Conservation (phyloP, 352 stramenopile genomes). For the Phytophthora chlamydospora region DNA sequence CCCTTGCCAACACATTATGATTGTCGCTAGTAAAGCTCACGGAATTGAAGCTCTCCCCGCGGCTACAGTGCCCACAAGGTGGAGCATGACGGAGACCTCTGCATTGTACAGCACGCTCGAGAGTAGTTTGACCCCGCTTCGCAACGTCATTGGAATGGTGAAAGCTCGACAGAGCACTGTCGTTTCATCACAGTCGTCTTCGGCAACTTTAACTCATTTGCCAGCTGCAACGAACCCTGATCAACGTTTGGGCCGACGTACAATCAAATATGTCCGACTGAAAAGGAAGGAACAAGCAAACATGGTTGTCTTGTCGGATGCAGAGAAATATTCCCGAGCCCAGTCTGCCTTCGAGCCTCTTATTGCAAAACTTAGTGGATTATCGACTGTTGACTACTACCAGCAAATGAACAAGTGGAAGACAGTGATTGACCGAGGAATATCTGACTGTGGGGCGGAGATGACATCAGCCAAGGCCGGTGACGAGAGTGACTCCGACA, state of each 20-base stretch:
- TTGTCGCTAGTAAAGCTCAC: too few relatives aligned
- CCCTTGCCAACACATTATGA: constrained; percentile 1
- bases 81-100: too few relatives aligned
- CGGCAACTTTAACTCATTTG: too few relatives aligned
- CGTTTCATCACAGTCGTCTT: too few relatives aligned
- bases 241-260: not conserved
- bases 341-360: not conserved
- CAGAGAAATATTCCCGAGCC: not conserved
- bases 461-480: too few relatives aligned
- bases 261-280: not conserved
- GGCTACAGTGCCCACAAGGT: too few relatives aligned
- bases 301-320: not conserved
- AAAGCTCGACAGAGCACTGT: too few relatives aligned
- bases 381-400: not conserved
- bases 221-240: not conserved
- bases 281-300: not conserved
- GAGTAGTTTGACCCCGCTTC: too few relatives aligned
- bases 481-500: too few relatives aligned
- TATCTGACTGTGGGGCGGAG: too few relatives aligned
- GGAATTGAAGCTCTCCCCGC: not conserved
- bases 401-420: not conserved
- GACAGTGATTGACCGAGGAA: not conserved
- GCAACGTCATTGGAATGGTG: too few relatives aligned
- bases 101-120: too few relatives aligned
- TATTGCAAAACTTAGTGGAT: not conserved